Conservation (phyloP, 73 alveolate genomes). For the Effrenium voratum region DNA sequence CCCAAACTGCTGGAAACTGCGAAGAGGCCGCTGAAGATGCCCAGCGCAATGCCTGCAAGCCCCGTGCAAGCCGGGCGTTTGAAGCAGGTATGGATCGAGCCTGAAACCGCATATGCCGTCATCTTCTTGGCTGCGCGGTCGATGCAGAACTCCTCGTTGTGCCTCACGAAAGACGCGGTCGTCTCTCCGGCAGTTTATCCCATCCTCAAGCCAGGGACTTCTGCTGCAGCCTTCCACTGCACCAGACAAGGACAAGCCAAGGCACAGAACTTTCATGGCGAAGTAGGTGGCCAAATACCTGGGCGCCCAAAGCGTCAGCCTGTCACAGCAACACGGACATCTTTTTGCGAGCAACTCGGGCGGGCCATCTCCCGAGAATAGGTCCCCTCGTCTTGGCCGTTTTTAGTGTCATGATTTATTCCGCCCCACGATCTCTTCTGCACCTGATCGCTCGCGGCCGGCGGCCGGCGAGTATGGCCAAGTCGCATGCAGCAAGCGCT, state of each 20-base stretch:
- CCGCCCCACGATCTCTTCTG: too few relatives aligned
- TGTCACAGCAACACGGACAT: too few relatives aligned
- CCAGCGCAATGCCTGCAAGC: not conserved
- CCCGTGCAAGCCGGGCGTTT: not conserved
- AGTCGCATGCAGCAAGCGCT: too few relatives aligned
- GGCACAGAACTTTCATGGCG: not conserved
- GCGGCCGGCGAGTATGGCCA: too few relatives aligned
- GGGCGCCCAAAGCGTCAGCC: too few relatives aligned
- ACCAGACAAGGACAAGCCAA: not conserved
- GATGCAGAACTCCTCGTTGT: constrained; percentile 7
- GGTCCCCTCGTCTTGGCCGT: too few relatives aligned
- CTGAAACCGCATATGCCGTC: constrained; percentile 1
- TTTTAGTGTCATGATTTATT: too few relatives aligned
- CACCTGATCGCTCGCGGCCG: too few relatives aligned
- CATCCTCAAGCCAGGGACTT: not conserved
- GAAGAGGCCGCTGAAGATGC: constrained; percentile 20
- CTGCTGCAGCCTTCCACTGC: not conserved
- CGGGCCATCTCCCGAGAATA: too few relatives aligned
- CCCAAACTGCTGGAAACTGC: constrained; percentile 6
- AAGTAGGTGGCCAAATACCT: constrained; percentile 19
- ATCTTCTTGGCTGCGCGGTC: not conserved
- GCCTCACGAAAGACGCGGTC: too few relatives aligned
- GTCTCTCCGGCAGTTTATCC: too few relatives aligned
- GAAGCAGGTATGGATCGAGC: not conserved
- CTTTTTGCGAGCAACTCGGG: too few relatives aligned